Conservation (phyloP, 257 asterid species). For the Solanum clarkiae region DNA sequence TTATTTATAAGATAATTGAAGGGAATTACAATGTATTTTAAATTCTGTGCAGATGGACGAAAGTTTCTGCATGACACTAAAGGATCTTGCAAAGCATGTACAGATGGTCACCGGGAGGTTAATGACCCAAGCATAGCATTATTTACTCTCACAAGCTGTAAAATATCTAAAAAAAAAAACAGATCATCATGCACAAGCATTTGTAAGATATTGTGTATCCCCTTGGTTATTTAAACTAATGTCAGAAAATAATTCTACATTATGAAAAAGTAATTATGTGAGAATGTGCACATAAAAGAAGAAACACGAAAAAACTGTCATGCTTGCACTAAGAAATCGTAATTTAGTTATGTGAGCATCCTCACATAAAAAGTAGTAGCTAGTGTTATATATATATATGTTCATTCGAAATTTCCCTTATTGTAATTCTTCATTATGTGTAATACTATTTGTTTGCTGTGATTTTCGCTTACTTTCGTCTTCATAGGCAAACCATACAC, state of each 20-base stretch:
- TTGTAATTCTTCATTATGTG: neutral
- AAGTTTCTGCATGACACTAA: constrained; percentile 1
- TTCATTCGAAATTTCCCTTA: neutral
- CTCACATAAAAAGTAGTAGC: neutral
- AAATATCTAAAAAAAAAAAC: neutral
- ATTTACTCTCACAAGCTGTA: neutral
- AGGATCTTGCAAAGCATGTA: neutral
- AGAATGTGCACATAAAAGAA: neutral
- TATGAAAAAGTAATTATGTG: neutral
- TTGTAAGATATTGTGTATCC: neutral
- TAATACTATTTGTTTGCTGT: neutral
- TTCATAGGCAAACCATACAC: neutral
- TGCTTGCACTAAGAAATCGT: neutral
- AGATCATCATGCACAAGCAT: neutral
- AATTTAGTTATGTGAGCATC: neutral
- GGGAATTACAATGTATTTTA: neutral
- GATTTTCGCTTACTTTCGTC: neutral
- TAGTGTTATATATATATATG: too few species aligned
- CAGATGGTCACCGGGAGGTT: neutral
- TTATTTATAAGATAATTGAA: too few species aligned
- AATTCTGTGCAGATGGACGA: neutral
- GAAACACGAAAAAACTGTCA: too few species aligned
- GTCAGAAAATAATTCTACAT: neutral
- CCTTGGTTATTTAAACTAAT: neutral
- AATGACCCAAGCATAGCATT: neutral